Conservation (phyloP, 345 rosid species). For the Balakata baccata region DNA sequence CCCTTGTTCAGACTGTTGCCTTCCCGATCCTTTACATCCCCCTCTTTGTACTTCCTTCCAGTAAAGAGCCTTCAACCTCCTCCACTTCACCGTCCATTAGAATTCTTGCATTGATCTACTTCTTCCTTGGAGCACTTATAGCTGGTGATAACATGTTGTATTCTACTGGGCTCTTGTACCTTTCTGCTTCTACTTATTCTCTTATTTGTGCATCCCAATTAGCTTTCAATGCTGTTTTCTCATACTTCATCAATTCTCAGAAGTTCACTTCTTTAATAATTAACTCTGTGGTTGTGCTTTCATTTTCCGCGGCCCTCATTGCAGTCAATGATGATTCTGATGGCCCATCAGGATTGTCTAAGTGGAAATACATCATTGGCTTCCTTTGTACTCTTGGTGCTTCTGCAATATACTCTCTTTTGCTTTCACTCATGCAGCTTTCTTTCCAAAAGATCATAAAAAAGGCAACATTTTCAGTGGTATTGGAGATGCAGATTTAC, state of each 20-base stretch:
- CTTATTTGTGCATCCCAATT: slow-evolving; percentile 74
- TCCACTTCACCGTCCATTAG: slow-evolving; percentile 33
- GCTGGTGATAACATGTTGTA: slow-evolving; percentile 67
- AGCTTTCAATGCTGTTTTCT: slow-evolving; percentile 71
- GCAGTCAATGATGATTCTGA: slow-evolving; percentile 58
- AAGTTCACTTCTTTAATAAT: slow-evolving; percentile 57
- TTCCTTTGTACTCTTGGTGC: slow-evolving; percentile 58
- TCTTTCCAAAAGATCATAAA: slow-evolving; percentile 62
- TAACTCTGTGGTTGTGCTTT: slow-evolving; percentile 57
- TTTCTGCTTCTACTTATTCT: slow-evolving; percentile 77
- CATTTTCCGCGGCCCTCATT: slow-evolving; percentile 67
- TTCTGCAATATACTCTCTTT: slow-evolving; percentile 71
- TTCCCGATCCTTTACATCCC: slow-evolving; percentile 67
- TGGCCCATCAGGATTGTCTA: slow-evolving; percentile 53
- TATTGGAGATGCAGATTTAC: slow-evolving; percentile 61
- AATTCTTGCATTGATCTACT: slow-evolving; percentile 41
- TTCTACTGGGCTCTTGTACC: slow-evolving; percentile 68
- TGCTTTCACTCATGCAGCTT: slow-evolving; percentile 77
- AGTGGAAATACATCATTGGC: slow-evolving; percentile 49
- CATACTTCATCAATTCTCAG: slow-evolving; percentile 70
- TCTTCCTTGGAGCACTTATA: slow-evolving; percentile 53
- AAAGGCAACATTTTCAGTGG: slow-evolving; percentile 49
- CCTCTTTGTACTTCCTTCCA: slow-evolving; percentile 43
- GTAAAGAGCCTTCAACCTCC: slow-evolving; percentile 33
- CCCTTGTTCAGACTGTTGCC: slow-evolving; percentile 60